Evolutionary conservation across 1,284 basidiomycete species (phyloP).

Genomic region (Apiotrichum gracile): DNA sequence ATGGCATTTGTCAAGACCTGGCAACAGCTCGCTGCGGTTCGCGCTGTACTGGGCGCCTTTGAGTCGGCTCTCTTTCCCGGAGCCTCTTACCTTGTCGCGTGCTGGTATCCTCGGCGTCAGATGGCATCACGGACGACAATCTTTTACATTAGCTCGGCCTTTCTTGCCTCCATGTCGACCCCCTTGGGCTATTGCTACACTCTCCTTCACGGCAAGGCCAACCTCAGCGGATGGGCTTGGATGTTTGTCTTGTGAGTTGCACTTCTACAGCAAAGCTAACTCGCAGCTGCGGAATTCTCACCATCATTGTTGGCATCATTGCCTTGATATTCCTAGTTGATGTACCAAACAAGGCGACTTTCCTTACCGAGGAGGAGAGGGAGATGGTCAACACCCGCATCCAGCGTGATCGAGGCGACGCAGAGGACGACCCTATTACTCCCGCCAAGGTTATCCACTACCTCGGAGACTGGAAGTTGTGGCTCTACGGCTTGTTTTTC

Average conservation of each 20-base stretch:
- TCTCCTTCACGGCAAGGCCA: background rate
- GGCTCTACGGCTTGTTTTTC: slow-evolving; percentile 48
- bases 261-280: too few relatives aligned
- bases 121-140: slow-evolving; percentile 39
- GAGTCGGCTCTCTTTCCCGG: slow-evolving; percentile 44
- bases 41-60: slow-evolving; percentile 45
- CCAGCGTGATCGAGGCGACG: slow-evolving; percentile 34
- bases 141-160: slow-evolving; percentile 45
- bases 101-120: slow-evolving; percentile 50
- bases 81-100: slow-evolving; percentile 48
- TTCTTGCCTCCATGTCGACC: slow-evolving; percentile 9
- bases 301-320: background rate
- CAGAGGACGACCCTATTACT: slow-evolving; percentile 44
- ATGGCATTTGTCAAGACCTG: slow-evolving; percentile 41
- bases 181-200: slow-evolving; percentile 7
- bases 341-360: slow-evolving; percentile 8
- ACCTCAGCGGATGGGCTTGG: slow-evolving; percentile 6
- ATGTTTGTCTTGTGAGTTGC: background rate
- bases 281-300: background rate
- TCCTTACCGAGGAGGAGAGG: slow-evolving; percentile 9
- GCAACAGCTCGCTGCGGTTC: slow-evolving; percentile 43
- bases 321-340: slow-evolving; percentile 6
- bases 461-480: slow-evolving; percentile 45
- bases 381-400: slow-evolving; percentile 4
- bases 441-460: slow-evolving; percentile 35